Evolutionary conservation across 305 asterid species (phyloP).

Genomic region (Fraxinus xanthoxyloides): DNA sequence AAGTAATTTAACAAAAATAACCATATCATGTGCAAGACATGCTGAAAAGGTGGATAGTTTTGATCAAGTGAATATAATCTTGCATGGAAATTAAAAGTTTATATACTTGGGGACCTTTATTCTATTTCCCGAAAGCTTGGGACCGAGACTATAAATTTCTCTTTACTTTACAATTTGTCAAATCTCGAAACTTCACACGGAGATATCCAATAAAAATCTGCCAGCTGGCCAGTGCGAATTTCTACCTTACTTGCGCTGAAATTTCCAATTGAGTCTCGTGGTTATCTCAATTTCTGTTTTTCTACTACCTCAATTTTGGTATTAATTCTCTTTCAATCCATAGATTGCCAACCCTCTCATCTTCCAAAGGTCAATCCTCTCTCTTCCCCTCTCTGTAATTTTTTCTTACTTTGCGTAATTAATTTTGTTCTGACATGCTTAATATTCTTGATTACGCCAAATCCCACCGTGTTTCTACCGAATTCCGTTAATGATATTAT

Average conservation of each 20-base stretch:
- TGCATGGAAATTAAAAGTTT: background rate
- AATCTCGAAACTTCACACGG: background rate
- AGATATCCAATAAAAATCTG: background rate
- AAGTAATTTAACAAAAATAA: background rate
- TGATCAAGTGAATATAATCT: background rate
- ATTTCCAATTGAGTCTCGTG: background rate
- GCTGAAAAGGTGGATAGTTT: background rate
- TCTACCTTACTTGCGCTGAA: background rate
- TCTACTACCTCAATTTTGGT: background rate
- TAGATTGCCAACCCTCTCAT: background rate
- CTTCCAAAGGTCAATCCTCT: conserved; percentile 14
- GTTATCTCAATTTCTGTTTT: background rate
- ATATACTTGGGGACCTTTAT: background rate
- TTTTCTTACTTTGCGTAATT: background rate
- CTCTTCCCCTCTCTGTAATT: background rate
- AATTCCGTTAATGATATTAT: background rate
- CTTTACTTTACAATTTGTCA: background rate
- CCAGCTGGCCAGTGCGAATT: background rate
- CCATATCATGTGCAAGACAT: background rate
- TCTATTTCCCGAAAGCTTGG: background rate
- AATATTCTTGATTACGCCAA: background rate
- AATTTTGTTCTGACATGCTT: background rate
- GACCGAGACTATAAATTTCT: background rate
- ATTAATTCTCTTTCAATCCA: background rate
- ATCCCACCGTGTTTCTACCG: background rate